These are phyloP conservation scores for Rubia peregrina DNA, from an alignment of 305 asterid genomes.

Conservation along the genomic window DNA sequence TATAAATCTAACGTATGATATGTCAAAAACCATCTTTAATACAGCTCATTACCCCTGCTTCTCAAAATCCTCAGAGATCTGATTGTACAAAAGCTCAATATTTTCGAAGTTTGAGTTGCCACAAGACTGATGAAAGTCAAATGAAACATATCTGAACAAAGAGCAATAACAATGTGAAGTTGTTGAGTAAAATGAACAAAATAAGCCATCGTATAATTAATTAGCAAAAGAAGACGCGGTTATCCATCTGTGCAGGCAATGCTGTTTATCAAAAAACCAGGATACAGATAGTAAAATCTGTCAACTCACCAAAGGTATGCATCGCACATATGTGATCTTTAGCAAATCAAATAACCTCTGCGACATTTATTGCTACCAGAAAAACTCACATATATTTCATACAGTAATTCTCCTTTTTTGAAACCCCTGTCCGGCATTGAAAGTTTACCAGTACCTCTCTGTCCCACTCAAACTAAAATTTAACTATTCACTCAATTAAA, in stretches of 20 bases:
- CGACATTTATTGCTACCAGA: neutral
- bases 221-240: neutral
- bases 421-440: neutral
- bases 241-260: neutral
- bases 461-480: too few relatives aligned
- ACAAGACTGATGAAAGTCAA: constrained; percentile 87
- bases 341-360: neutral
- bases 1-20: neutral
- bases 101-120: constrained; percentile 78
- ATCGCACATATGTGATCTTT: neutral
- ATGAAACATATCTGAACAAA: constrained; percentile 63
- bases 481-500: neutral
- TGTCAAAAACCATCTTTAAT: constrained; percentile 11
- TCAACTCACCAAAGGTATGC: neutral
- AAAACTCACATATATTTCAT: neutral
- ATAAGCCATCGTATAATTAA: constrained; percentile 9
- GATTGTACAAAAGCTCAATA: constrained; percentile 58
- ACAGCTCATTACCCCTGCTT: constrained; percentile 72
- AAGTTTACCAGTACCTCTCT: neutral
- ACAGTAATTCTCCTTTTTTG: neutral
- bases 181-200: neutral
- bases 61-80: constrained; percentile 67
- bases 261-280: neutral
- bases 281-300: neutral
- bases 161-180: constrained; percentile 4